A percentile compares a stretch with the other conserved stretches of the same genome.
phyloP scores from a whole-genome alignment of 208 protist species.

The Crithidia fasciculata region DNA sequence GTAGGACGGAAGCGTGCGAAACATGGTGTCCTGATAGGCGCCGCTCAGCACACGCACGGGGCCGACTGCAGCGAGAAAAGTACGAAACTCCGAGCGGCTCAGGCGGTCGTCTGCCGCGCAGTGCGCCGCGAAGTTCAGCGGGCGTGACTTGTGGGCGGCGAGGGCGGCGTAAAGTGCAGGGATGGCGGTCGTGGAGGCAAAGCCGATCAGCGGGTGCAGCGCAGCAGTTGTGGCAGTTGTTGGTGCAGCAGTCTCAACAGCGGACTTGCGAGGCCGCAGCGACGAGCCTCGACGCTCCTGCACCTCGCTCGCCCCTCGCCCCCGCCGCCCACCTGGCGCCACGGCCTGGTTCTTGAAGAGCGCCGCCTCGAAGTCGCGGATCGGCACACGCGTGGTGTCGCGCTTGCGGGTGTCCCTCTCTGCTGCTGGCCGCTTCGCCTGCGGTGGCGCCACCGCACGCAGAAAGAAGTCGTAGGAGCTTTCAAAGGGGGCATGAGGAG shows the following conservation, averaged over 20 bases:
- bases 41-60: slow-evolving; percentile 42
- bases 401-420: slow-evolving; percentile 24
- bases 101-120: neutral
- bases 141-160: slow-evolving; percentile 23
- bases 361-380: slow-evolving; percentile 45
- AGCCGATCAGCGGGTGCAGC: slow-evolving; percentile 68
- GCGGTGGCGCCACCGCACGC: slow-evolving; percentile 33
- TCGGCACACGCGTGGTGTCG: slow-evolving; percentile 24
- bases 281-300: neutral
- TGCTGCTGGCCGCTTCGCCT: slow-evolving; percentile 9
- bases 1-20: slow-evolving; percentile 41
- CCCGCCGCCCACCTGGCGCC: neutral
- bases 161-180: slow-evolving; percentile 56
- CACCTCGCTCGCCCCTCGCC: neutral
- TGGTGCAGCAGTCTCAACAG: neutral
- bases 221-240: neutral
- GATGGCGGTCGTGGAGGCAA: slow-evolving; percentile 51
- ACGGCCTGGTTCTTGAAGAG: slow-evolving; percentile 19
- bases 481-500: slow-evolving; percentile 29
- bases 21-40: slow-evolving; percentile 51
- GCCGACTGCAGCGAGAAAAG: slow-evolving; percentile 36
- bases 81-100: slow-evolving; percentile 30
- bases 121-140: slow-evolving; percentile 13
- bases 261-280: neutral
- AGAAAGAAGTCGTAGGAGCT: slow-evolving; percentile 79